These are phyloP conservation scores for Boletus albobrunnescens DNA, from an alignment of 1,284 basidiomycete species.

Conservation along the genomic window DNA sequence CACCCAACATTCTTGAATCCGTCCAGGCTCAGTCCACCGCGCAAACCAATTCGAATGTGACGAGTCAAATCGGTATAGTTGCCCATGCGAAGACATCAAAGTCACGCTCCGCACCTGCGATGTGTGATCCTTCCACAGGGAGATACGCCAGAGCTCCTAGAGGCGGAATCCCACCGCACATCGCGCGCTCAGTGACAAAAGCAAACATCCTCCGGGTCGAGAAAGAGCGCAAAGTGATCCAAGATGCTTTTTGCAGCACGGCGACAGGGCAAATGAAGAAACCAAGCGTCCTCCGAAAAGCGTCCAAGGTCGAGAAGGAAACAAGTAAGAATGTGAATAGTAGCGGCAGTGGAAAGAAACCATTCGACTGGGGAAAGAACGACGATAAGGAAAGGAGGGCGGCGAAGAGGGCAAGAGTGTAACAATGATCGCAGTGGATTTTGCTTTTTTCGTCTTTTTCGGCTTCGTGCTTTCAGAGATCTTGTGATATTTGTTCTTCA, in stretches of 20 bases:
- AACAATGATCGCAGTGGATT: neutral
- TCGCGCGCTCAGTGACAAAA: slow-evolving; percentile 31
- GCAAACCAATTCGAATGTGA: neutral
- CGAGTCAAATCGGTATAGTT: neutral
- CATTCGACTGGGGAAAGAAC: neutral
- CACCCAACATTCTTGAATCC: slow-evolving; percentile 2
- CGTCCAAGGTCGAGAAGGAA: slow-evolving; percentile 3
- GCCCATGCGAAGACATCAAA: slow-evolving; percentile 10
- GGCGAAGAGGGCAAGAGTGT: slow-evolving; percentile 19
- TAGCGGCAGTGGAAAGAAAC: slow-evolving; percentile 2
- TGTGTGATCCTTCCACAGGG: neutral
- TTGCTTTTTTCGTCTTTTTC: neutral
- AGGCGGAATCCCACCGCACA: slow-evolving; percentile 30
- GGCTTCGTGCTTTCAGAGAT: slow-evolving; percentile 14
- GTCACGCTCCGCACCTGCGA: slow-evolving; percentile 1
- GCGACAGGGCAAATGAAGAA: slow-evolving; percentile 11
- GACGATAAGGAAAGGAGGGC: slow-evolving; percentile 5
- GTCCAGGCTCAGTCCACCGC: neutral
- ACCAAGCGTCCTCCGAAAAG: slow-evolving; percentile 27
- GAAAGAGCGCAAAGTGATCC: slow-evolving; percentile 23
- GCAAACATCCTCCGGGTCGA: slow-evolving; percentile 27
- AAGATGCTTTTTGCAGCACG: slow-evolving; percentile 9
- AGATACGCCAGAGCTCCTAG: slow-evolving; percentile 22
- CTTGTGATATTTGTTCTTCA: neutral
- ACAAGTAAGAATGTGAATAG: neutral